phyloP scores from a whole-genome alignment of 192 early-diverging fungal species.

The Coemansia sp. region DNA sequence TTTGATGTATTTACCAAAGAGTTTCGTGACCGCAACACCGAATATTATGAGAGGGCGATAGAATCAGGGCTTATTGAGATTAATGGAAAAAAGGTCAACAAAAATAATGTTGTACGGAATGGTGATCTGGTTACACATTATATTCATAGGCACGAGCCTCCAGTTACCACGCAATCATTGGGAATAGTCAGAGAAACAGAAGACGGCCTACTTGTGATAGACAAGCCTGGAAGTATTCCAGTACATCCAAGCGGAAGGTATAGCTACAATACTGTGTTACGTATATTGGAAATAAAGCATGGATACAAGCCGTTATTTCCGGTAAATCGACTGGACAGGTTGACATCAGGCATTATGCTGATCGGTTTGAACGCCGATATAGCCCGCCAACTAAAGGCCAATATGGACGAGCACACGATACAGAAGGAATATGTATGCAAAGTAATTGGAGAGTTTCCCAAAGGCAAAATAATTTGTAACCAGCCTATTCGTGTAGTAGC shows the following conservation, averaged over 20 bases:
- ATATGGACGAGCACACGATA: conserved; percentile 67
- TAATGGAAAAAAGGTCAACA: conserved; percentile 61
- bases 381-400: conserved; percentile 62
- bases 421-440: conserved; percentile 87
- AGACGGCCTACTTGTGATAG: conserved; percentile 73
- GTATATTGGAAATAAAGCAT: conserved; percentile 66
- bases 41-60: conserved; percentile 86
- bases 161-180: conserved; percentile 66
- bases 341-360: conserved; percentile 91
- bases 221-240: conserved; percentile 90
- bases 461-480: conserved; percentile 58
- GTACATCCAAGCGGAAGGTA: conserved; percentile 82
- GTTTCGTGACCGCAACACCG: conserved; percentile 77
- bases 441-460: conserved; percentile 86
- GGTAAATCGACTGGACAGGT: conserved; percentile 86
- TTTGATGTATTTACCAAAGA: conserved; percentile 82
- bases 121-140: conserved; percentile 77
- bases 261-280: conserved; percentile 79
- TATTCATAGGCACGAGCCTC: conserved; percentile 95
- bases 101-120: conserved; percentile 69
- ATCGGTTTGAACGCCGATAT: conserved; percentile 62
- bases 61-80: conserved; percentile 76
- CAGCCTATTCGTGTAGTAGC: conserved; percentile 84
- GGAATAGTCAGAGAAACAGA: conserved; percentile 63
- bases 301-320: conserved; percentile 61